These are phyloP conservation scores for Saturnispora sanitii DNA, from an alignment of 805 yeast species.

Conservation along the genomic window DNA sequence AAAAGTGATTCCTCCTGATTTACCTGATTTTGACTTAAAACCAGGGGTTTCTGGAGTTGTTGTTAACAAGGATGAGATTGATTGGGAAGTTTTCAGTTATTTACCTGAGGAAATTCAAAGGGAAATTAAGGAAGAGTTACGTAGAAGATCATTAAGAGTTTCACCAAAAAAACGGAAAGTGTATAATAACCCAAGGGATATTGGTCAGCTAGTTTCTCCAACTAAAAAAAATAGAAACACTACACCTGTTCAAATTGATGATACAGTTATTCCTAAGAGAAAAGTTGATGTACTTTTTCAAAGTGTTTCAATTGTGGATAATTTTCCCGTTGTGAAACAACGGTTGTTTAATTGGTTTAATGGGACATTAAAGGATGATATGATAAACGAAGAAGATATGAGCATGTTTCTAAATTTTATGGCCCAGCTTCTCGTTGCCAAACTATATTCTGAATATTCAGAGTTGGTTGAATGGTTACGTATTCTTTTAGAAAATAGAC, in stretches of 20 bases:
- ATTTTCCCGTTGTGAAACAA: constrained; percentile 9
- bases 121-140: constrained; percentile 49
- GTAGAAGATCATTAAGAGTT: constrained; percentile 28
- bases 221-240: constrained; percentile 4
- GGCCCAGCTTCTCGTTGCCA: constrained; percentile 17
- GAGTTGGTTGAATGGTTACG: constrained; percentile 15
- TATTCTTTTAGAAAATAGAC: constrained; percentile 8
- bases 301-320: constrained; percentile 15
- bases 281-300: constrained; percentile 17
- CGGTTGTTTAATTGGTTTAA: constrained; percentile 21
- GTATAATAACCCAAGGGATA: constrained; percentile 12
- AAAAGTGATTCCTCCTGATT: constrained; percentile 2
- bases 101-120: constrained; percentile 57
- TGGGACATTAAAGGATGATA: constrained; percentile 14
- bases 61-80: constrained; percentile 31
- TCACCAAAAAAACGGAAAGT: constrained; percentile 16
- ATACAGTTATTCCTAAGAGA: neutral
- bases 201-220: constrained; percentile 14
- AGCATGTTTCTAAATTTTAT: constrained; percentile 22
- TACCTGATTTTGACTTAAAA: neutral
- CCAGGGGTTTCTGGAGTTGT: neutral
- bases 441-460: constrained; percentile 16
- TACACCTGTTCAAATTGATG: neutral
- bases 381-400: constrained; percentile 21
- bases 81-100: constrained; percentile 53